These are phyloP conservation scores for Phytopythium mirpurense DNA, from an alignment of 352 stramenopile species.

Conservation along the genomic window DNA sequence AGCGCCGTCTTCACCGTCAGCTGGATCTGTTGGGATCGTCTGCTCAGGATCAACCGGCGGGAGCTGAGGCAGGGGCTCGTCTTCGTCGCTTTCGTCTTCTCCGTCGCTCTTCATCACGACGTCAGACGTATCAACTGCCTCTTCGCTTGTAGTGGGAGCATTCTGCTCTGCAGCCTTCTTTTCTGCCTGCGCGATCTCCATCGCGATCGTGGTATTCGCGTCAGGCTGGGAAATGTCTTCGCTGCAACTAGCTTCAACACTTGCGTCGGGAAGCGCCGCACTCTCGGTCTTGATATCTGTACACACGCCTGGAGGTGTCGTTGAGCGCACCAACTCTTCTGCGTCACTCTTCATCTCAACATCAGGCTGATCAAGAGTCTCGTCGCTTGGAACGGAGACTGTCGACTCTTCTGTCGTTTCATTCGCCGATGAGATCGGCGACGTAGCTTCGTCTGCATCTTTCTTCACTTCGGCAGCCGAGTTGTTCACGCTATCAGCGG, in stretches of 20 bases:
- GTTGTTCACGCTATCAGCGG: neutral
- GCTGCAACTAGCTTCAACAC: neutral
- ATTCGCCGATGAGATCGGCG: neutral
- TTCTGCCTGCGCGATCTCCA: neutral
- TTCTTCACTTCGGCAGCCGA: conserved; percentile 1
- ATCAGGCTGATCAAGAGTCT: neutral
- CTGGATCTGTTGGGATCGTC: neutral
- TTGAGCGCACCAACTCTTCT: neutral
- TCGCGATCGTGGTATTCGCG: neutral
- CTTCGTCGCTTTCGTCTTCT: conserved; percentile 51
- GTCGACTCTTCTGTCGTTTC: neutral
- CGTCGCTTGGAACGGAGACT: neutral
- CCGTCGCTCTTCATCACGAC: conserved; percentile 9
- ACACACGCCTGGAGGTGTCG: neutral
- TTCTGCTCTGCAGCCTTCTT: neutral
- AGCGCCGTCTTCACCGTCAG: neutral
- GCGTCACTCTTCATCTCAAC: conserved; percentile 4
- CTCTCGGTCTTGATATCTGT: neutral
- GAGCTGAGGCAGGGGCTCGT: conserved; percentile 10
- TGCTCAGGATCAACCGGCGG: neutral
- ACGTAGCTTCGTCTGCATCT: neutral
- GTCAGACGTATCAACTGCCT: neutral
- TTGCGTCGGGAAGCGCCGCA: neutral
- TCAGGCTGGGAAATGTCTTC: neutral
- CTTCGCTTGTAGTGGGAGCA: conserved; percentile 10